phyloP scores from a whole-genome alignment of 345 rosid species.

The Populus deltoides region DNA sequence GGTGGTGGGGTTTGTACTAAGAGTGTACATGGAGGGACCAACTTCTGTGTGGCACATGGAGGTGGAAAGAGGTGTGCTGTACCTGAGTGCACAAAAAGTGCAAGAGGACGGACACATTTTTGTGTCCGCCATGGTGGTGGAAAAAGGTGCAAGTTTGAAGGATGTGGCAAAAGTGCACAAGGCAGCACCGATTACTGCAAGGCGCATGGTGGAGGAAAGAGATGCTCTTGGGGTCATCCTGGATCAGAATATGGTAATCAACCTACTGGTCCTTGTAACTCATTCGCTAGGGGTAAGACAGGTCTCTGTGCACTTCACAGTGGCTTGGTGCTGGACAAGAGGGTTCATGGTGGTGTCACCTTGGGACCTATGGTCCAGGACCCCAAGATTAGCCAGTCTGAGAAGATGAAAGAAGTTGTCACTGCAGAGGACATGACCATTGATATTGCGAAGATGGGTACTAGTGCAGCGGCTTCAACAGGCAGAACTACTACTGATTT shows the following conservation, averaged over 20 bases:
- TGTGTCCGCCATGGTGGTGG: constrained; percentile 99
- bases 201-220: constrained; percentile 97
- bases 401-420: constrained; percentile 51
- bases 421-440: constrained; percentile 55
- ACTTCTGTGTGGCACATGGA: constrained; percentile 95
- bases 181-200: constrained; percentile 96
- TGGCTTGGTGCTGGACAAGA: constrained; percentile 71
- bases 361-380: constrained; percentile 56
- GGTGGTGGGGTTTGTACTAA: constrained; percentile 77
- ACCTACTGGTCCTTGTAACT: constrained; percentile 63
- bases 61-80: constrained; percentile 95
- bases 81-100: constrained; percentile 89
- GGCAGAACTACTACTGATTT: constrained; percentile 32
- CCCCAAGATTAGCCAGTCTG: constrained; percentile 39
- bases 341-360: constrained; percentile 79
- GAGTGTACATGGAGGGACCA: constrained; percentile 99
- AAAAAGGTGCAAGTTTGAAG: constrained; percentile 82
- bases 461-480: constrained; percentile 30
- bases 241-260: constrained; percentile 62
- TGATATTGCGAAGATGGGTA: constrained; percentile 38
- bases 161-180: constrained; percentile 95
- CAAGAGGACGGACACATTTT: constrained; percentile 88
- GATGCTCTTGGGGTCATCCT: constrained; percentile 92
- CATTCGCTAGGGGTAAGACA: constrained; percentile 82
- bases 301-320: constrained; percentile 89